Evolutionary conservation across 331 rosid genomes (phyloP), one percentile per base, ranked within the genome.

Genomic region (Quercus lobata): DNA sequence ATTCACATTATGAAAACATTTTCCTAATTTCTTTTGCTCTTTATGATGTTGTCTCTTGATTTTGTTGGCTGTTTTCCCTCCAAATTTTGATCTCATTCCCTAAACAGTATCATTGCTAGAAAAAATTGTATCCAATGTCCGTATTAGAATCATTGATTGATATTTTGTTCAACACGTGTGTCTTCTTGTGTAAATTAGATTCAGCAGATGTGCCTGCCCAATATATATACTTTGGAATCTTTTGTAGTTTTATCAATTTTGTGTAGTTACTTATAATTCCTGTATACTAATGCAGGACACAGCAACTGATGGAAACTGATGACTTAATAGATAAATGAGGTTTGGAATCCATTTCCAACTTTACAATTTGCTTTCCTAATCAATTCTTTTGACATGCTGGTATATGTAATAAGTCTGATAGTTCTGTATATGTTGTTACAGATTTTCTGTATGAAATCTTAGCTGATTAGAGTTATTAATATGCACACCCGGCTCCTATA

Each of bases 261-360:
- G 29, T 15, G 41, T 10, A 65, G 22, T 65, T 49, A 35, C 18
- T 58, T 30, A 19, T 30, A 25, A 65, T 73, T 58, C 56, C 1
- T 78, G 32, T 35, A 41, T 19, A 21, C 34, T 71, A 82, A 80
- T 82, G 87, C 92, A 90, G 94, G 90, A 73, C 89, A 27, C 84
- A 76, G 60, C 91, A 87, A 69, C 62, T 83, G 73, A 81, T 74
- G 73, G 94, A 85, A 81, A 82, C 71, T 41, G 69, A 73, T 80
- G 86, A 81, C 29, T 76, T 77, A 34, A 10, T 6, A 27, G 85
- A 90, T 32, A 54, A 76, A 77, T 83, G 79, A 82, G 82, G 78
- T 80, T 27, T 14, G 5, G 62, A 37, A n/a, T 34, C 49, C 77
- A 57, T 58, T 49, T 25, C 52, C 29, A 27, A 62, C 69, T 11